A percentile compares a stretch with the other conserved stretches of the same genome.
phyloP scores from a whole-genome alignment of 148 eudicot genomes.

The Amaranthus palmeri region DNA sequence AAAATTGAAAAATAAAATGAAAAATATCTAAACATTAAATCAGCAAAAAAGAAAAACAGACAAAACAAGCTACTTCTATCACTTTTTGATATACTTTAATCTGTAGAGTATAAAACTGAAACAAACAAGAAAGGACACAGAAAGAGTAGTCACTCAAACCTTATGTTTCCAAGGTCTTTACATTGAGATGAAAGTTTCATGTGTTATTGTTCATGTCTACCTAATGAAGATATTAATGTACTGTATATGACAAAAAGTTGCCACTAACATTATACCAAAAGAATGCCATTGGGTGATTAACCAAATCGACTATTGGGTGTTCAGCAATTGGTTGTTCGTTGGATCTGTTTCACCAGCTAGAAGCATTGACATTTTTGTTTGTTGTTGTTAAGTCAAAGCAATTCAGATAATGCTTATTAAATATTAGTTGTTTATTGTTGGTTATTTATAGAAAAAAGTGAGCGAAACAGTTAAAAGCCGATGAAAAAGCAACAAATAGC shows the following conservation, averaged over 20 bases:
- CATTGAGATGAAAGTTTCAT: not conserved
- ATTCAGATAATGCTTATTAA: too few relatives aligned
- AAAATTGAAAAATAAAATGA: too few relatives aligned
- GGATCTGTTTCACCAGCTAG: too few relatives aligned
- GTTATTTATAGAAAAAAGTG: too few relatives aligned
- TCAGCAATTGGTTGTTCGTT: too few relatives aligned
- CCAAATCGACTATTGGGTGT: too few relatives aligned
- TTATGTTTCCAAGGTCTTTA: not conserved
- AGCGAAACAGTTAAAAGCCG: too few relatives aligned
- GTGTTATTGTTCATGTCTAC: not conserved
- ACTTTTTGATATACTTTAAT: conserved; percentile 17
- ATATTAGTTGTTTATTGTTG: too few relatives aligned
- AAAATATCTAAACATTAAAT: not conserved
- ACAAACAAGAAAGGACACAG: conserved; percentile 5
- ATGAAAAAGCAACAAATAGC: too few relatives aligned
- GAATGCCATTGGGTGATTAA: too few relatives aligned
- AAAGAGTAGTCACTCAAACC: conserved; percentile 11
- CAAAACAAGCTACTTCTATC: conserved; percentile 5
- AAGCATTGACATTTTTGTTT: too few relatives aligned
- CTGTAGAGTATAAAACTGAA: conserved; percentile 7
- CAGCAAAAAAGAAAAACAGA: conserved; percentile 7
- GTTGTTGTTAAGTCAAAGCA: too few relatives aligned
- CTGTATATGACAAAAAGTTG: conserved; percentile 1
- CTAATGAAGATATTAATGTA: conserved; percentile 10
- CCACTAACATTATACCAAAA: not conserved